These are phyloP conservation scores for Trichoderma sp. DNA, from an alignment of 2,329 filamentous ascomycete species.

Conservation along the genomic window DNA sequence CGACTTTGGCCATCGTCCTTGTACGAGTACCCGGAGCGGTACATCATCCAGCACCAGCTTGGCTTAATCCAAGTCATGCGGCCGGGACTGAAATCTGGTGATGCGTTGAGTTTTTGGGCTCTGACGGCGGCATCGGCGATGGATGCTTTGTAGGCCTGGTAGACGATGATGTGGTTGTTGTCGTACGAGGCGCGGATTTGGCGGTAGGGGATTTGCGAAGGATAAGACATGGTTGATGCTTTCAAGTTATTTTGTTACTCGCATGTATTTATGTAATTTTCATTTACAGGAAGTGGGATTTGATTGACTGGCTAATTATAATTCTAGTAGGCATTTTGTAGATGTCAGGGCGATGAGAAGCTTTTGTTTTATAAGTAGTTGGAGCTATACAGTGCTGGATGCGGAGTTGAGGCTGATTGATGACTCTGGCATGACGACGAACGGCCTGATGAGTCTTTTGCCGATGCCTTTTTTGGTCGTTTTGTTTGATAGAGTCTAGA, in stretches of 20 bases:
- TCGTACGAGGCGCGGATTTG: slow-evolving; percentile 57
- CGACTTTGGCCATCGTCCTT: slow-evolving; percentile 57
- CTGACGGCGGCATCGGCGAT: slow-evolving; percentile 57
- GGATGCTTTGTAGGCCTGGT: slow-evolving; percentile 58
- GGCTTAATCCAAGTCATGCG: slow-evolving; percentile 69
- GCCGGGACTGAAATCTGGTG: slow-evolving; percentile 50
- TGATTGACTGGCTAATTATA: neutral
- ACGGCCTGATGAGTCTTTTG: slow-evolving; percentile 13
- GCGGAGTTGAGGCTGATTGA: slow-evolving; percentile 17
- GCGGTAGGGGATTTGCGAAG: slow-evolving; percentile 38
- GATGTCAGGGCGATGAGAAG: neutral
- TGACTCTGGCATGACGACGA: slow-evolving; percentile 18
- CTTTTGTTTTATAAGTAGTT: neutral
- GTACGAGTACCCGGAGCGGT: slow-evolving; percentile 60
- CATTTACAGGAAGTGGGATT: neutral
- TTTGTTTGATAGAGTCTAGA: neutral
- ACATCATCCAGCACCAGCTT: slow-evolving; percentile 65
- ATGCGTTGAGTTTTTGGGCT: slow-evolving; percentile 53
- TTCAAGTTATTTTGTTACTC: too few relatives aligned
- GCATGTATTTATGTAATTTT: neutral
- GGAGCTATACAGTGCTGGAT: neutral
- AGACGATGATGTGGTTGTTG: slow-evolving; percentile 56
- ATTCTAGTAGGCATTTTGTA: neutral
- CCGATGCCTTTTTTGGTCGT: neutral
- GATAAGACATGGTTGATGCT: neutral